A percentile compares a stretch with the other conserved stretches of the same genome.
Conservation (phyloP, 2,329 filamentous ascomycete species). For the Microsporum canis region DNA sequence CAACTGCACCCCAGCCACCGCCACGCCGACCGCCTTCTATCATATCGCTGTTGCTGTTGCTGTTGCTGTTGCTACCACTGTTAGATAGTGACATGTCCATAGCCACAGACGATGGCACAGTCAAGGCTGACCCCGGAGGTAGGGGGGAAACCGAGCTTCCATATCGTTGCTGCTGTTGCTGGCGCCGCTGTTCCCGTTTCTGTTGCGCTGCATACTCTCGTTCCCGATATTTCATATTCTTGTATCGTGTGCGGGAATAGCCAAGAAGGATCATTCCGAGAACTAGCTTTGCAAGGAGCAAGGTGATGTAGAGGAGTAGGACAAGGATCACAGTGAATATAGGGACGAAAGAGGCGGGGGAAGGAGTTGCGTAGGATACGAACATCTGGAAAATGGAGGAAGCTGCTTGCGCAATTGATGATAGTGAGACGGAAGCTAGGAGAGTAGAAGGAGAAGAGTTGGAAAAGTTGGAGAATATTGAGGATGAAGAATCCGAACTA, state of each 20-base stretch:
- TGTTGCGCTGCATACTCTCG: constrained; percentile 16
- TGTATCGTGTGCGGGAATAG: constrained; percentile 68
- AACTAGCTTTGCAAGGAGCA: constrained; percentile 73
- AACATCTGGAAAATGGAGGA: constrained; percentile 27
- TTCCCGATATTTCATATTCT: constrained; percentile 64
- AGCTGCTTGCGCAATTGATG: constrained; percentile 17
- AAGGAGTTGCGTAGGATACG: constrained; percentile 33
- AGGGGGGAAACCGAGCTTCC: neutral
- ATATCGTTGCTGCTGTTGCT: neutral
- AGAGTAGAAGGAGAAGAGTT: constrained; percentile 2
- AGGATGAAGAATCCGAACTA: constrained; percentile 16
- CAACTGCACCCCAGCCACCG: constrained; percentile 74
- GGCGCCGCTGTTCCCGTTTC: constrained; percentile 4
- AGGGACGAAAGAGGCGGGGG: constrained; percentile 31
- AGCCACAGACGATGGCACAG: constrained; percentile 8
- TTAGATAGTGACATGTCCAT: constrained; percentile 19
- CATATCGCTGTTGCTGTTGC: constrained; percentile 40
- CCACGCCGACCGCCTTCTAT: constrained; percentile 64
- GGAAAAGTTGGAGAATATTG: constrained; percentile 15
- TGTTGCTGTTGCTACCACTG: constrained; percentile 36
- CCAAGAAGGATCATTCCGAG: constrained; percentile 78
- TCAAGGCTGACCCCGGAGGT: constrained; percentile 1
- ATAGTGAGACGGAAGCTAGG: neutral
- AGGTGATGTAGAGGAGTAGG: constrained; percentile 69
- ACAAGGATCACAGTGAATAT: constrained; percentile 67